Evolutionary conservation across 768 basidiomycete genomes (phyloP), one percentile per base, ranked within the genome.

Genomic region (Serpula lacrymans): DNA sequence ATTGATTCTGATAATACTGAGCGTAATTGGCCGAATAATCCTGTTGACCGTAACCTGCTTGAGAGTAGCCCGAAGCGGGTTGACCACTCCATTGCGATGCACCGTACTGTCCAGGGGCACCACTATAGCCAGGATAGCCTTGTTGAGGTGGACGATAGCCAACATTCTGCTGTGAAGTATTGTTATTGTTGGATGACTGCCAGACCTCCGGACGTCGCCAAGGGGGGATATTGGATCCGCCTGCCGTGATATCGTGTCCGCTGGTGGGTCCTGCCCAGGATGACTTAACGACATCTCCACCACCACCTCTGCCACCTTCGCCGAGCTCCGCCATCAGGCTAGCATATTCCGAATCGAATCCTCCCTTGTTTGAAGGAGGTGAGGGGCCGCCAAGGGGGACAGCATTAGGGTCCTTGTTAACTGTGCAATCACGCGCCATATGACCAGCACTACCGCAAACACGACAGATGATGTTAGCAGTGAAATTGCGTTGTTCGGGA

Each of bases 381-480:
- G 75, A 68, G 20, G 71, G 63, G 36, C 65, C 73, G 45, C 61
- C 66, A 26, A 68, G 59, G 41, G 68, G 53, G 33, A 52, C 69
- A 14, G 83, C 82, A 54, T 88, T 88, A 44, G 89, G 87, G 63
- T 93, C 89, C 58, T 82, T 91, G 66, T 91, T 88, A 59, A 89
- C 86, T 34, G 90, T 88, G 63, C 95, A 98, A 68, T 98, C 95
- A 52, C 94, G 84, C 36, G 94, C 95, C 95, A 99, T 97, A 69
- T 98, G 95, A 26, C 96, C 95, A 28, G 93, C 92, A 56, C 91
- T 94, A 47, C 95, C 95, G 64, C 96, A 99, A 56, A 94, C 82
- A 58, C 92, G 93, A 75, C 96, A 99, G 59, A 97, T 95, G 71
- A 99, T 94, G 72, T 95, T 95, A 70, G 96, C 96, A 52, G 91